Conservation (phyloP, 176 grass and related monocot genomes). For the Ananas comosus region DNA sequence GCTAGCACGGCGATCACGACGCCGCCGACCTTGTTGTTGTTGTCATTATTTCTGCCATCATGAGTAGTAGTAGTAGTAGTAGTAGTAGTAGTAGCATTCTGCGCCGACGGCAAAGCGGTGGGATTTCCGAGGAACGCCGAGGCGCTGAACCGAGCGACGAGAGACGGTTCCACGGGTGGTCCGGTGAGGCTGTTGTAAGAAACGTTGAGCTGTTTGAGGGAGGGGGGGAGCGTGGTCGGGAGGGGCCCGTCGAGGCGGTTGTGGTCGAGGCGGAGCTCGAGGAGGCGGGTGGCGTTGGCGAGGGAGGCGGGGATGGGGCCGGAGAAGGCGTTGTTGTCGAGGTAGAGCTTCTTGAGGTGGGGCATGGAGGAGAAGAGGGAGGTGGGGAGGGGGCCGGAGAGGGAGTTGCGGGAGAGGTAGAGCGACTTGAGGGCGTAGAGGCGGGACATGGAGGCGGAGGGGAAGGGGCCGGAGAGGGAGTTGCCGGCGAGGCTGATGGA, state of each 20-base stretch:
- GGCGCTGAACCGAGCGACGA: constrained; percentile 10
- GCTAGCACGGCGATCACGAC: not conserved
- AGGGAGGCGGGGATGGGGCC: not conserved
- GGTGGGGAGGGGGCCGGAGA: not conserved
- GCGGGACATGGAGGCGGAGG: not conserved
- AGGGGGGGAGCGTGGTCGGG: not conserved
- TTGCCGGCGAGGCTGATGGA: not conserved
- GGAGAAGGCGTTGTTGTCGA: not conserved
- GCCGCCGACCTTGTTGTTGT: not conserved
- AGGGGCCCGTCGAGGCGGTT: constrained; percentile 13
- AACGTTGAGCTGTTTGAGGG: not conserved
- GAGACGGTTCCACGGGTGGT: not conserved
- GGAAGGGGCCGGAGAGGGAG: not conserved
- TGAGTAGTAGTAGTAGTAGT: too few relatives aligned
- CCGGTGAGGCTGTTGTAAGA: constrained; percentile 9
- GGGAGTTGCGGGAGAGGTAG: not conserved
- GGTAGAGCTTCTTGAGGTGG: not conserved
- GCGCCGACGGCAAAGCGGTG: not conserved
- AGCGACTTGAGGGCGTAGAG: not conserved
- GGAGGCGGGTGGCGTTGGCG: not conserved
- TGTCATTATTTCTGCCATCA: too few relatives aligned
- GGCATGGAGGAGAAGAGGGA: not conserved
- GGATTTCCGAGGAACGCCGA: constrained; percentile 3
- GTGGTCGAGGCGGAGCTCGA: not conserved
- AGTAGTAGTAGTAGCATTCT: not conserved